phyloP scores from a whole-genome alignment of 2,329 filamentous ascomycete species.

The Macrophomina pseudophaseolina region DNA sequence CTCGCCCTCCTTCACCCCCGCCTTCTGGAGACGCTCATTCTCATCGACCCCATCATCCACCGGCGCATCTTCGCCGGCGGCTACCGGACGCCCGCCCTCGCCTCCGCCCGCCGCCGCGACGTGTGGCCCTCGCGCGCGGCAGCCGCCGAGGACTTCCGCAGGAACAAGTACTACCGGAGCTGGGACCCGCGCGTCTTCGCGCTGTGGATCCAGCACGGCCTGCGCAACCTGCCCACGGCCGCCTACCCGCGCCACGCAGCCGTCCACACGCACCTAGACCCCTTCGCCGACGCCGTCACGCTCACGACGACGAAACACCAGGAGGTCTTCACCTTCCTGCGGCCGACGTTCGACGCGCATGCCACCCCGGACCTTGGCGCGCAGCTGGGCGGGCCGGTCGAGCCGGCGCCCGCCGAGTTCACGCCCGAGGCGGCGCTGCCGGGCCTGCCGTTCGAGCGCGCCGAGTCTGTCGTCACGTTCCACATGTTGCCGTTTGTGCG shows the following conservation, averaged over 20 bases:
- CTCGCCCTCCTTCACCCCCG: conserved; percentile 79
- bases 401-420: conserved; percentile 32
- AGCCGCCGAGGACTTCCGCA: conserved; percentile 69
- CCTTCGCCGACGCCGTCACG: conserved; percentile 59
- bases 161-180: conserved; percentile 74
- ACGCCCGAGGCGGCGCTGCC: conserved; percentile 40
- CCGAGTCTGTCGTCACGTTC: conserved; percentile 65
- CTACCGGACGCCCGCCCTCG: conserved; percentile 54
- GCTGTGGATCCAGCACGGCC: conserved; percentile 71
- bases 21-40: conserved; percentile 73
- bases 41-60: conserved; percentile 82
- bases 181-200: conserved; percentile 86
- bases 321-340: conserved; percentile 79
- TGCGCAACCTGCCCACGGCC: conserved; percentile 71
- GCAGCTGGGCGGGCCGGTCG: conserved; percentile 14
- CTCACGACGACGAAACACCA: conserved; percentile 85
- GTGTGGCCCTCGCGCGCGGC: conserved; percentile 76
- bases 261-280: conserved; percentile 28
- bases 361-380: not conserved
- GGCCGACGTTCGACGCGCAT: conserved; percentile 59
- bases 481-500: conserved; percentile 63
- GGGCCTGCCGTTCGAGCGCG: conserved; percentile 65
- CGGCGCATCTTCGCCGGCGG: conserved; percentile 49
- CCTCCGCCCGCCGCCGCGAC: conserved; percentile 76
- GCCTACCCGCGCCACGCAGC: conserved; percentile 50